Conservation (phyloP, 495 filamentous ascomycete species). For the Cercophora scortea region DNA sequence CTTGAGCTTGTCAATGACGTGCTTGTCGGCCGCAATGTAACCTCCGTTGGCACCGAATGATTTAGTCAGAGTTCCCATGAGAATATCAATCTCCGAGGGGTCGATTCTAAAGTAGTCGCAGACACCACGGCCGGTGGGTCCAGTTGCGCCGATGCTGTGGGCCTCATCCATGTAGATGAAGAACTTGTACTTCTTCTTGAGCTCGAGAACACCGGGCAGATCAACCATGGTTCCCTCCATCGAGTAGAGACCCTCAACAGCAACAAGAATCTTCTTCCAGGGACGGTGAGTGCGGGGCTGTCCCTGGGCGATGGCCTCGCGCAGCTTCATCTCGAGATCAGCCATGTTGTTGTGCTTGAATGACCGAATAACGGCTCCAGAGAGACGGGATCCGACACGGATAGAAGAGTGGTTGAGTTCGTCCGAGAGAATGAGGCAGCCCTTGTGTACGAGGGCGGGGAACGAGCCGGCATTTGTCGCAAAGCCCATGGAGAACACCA, state of each 20-base stretch:
- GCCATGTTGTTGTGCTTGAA: slow-evolving; percentile 97
- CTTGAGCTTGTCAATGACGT: slow-evolving; percentile 84
- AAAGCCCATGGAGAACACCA: slow-evolving; percentile 99
- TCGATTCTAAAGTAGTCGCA: slow-evolving; percentile 96
- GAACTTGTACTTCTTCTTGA: slow-evolving; percentile 96
- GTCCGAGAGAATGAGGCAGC: slow-evolving; percentile 88
- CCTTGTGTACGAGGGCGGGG: slow-evolving; percentile 83
- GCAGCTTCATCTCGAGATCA: slow-evolving; percentile 73
- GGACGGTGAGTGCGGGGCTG: slow-evolving; percentile 94
- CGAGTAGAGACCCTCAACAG: slow-evolving; percentile 94
- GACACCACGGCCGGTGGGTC: slow-evolving; percentile 79
- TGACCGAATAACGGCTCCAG: slow-evolving; percentile 86
- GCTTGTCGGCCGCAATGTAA: slow-evolving; percentile 85
- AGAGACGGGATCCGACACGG: slow-evolving; percentile 86
- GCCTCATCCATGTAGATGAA: slow-evolving; percentile 93
- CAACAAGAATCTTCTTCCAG: slow-evolving; percentile 97
- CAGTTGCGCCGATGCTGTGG: slow-evolving; percentile 91
- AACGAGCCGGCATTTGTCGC: slow-evolving; percentile 89
- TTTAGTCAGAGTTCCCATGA: slow-evolving; percentile 98
- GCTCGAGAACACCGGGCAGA: slow-evolving; percentile 71
- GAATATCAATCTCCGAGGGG: slow-evolving; percentile 79
- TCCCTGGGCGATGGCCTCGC: slow-evolving; percentile 89
- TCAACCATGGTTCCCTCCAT: slow-evolving; percentile 99
- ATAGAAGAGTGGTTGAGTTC: slow-evolving; percentile 98
- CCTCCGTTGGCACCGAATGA: slow-evolving; percentile 98